Conservation (phyloP, 1,139 yeast genomes). For the Blastobotrys ciferrii region DNA sequence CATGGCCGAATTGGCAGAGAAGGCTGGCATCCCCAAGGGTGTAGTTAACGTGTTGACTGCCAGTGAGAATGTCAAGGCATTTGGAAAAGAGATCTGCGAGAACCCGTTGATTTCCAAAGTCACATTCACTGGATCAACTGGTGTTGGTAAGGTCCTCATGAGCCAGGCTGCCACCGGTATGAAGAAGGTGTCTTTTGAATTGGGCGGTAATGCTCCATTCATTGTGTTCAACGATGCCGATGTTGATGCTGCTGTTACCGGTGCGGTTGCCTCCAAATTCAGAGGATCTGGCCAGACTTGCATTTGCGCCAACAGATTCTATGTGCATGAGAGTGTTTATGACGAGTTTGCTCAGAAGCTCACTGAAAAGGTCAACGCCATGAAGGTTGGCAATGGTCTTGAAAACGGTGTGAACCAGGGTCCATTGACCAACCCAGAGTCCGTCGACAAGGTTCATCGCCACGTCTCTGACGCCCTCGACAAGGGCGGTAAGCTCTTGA, state of each 20-base stretch:
- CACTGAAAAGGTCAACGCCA: conserved; percentile 50
- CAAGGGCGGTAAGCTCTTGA: conserved; percentile 66
- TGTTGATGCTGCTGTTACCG: conserved; percentile 71
- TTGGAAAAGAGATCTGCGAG: conserved; percentile 71
- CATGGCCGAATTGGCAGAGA: conserved; percentile 62
- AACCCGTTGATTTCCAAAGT: conserved; percentile 67
- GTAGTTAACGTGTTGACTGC: conserved; percentile 69
- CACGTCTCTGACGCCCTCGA: conserved; percentile 73
- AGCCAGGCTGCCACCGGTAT: conserved; percentile 70
- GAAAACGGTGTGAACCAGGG: conserved; percentile 71
- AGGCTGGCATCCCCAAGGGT: conserved; percentile 89
- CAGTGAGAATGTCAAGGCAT: conserved; percentile 46
- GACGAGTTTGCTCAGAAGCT: conserved; percentile 55
- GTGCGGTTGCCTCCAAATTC: conserved; percentile 66
- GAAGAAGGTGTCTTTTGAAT: conserved; percentile 80
- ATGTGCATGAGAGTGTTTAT: conserved; percentile 60
- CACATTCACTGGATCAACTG: conserved; percentile 89
- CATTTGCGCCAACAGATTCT: conserved; percentile 75
- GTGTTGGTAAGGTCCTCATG: conserved; percentile 79
- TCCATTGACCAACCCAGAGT: conserved; percentile 68
- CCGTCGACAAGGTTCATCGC: conserved; percentile 63
- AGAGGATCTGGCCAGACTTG: conserved; percentile 81
- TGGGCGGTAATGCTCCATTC: conserved; percentile 94
- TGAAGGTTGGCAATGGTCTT: conserved; percentile 74
- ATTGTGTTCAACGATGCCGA: conserved; percentile 85